Evolutionary conservation across 306 rosid genomes (phyloP), one percentile per base, ranked within the genome.

Genomic region (Trichosanthes truncata): DNA sequence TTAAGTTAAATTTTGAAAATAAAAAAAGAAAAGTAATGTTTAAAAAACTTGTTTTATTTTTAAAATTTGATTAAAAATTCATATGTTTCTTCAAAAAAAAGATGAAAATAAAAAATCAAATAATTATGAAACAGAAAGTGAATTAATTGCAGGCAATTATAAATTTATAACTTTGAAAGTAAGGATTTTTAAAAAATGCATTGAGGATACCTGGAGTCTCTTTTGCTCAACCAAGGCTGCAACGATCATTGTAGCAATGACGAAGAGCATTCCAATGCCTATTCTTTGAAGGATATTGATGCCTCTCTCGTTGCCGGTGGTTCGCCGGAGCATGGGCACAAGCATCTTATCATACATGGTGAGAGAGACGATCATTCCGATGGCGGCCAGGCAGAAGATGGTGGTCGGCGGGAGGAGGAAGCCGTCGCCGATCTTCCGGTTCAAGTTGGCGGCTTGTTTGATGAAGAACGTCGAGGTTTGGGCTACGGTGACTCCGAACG

Each of bases 401-500:
- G 94, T 87, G 23, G 91, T 90, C 0, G 90, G 52, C 0, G 94
- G 97, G 74, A 91, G 89, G 23, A 65, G 6, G 46, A 90, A 88
- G 36, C 23, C 53, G 45, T 12, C 35, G 2, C 83, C 84, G 4
- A 91, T 85, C n/a, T 53, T 57, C 17, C 90, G 85, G 84, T 89
- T 79, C 80, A 76, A 80, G 49, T 84, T 74, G 7, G 31, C 31
- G 25, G 91, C 92, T 82, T 91, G 90, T 84, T 83, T 85, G 74
- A 90, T 20, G 61, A 91, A 91, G 78, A 87, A 91, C 5, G 97
- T 90, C 0, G 92, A 88, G 40, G 83, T 45, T 55, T 90, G 97
- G 41, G 92, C 74, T 3, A 87, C 84, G 79, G 90, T 83, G 0
- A 92, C 65, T 35, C 97, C 98, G 38, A 95, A 95, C 5, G 98